Evolutionary conservation across 169 alveolate species (phyloP).

Genomic region (Miamiensis avidus): DNA sequence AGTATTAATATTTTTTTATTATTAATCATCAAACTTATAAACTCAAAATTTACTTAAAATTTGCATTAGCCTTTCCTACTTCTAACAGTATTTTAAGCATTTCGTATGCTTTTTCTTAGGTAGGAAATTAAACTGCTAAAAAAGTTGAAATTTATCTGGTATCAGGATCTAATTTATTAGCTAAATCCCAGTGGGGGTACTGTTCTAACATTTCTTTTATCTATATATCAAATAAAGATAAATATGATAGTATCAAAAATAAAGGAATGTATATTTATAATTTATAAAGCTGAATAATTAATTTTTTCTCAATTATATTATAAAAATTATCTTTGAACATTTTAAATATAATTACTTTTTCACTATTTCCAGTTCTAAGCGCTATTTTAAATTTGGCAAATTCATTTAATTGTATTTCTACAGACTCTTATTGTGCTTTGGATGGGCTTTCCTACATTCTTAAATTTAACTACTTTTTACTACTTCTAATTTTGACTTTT

Average conservation of each 20-base stretch:
- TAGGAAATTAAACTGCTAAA: constrained; percentile 5
- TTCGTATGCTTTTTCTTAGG: constrained; percentile 3
- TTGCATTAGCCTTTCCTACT: neutral
- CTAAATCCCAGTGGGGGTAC: neutral
- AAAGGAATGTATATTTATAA: neutral
- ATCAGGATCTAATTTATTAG: constrained; percentile 14
- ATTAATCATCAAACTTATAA: neutral
- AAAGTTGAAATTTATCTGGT: neutral
- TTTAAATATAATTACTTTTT: neutral
- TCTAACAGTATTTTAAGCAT: constrained; percentile 6
- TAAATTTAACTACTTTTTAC: too few relatives aligned
- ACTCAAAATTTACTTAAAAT: neutral
- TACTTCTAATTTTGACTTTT: too few relatives aligned
- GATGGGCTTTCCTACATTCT: neutral
- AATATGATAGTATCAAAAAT: too few relatives aligned
- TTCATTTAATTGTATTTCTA: neutral
- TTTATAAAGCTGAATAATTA: too few relatives aligned
- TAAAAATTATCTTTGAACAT: neutral
- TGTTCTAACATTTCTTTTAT: neutral
- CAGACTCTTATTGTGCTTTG: neutral
- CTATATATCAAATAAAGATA: neutral
- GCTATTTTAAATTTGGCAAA: neutral
- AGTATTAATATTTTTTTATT: constrained; percentile 3
- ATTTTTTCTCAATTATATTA: neutral
- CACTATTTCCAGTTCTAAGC: neutral